A percentile compares a stretch with the other conserved stretches of the same genome.
Evolutionary conservation across 148 eudicot species (phyloP).

Genomic region (Silene uniflora): DNA sequence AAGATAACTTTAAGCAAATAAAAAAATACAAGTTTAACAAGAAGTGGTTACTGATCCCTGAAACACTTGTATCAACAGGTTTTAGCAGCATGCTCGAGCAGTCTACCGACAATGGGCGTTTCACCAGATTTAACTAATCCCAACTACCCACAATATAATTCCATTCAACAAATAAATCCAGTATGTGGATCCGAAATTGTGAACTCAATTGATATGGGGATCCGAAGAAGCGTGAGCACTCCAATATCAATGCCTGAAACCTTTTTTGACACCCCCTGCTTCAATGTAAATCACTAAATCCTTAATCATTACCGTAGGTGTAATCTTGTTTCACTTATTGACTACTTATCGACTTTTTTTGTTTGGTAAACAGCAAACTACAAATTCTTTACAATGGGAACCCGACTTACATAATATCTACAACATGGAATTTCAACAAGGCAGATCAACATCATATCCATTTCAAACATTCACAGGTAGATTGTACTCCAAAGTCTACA

Average conservation of each 20-base stretch:
- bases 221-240: slow-evolving; percentile 52
- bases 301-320: neutral
- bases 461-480: slow-evolving; percentile 70
- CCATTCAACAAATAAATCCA: slow-evolving; percentile 44
- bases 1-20: neutral
- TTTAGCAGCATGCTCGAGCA: slow-evolving; percentile 51
- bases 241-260: slow-evolving; percentile 59
- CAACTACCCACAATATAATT: slow-evolving; percentile 46
- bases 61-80: slow-evolving; percentile 36
- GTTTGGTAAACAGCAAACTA: slow-evolving; percentile 46
- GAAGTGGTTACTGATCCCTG: neutral
- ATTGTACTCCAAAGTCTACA: slow-evolving; percentile 8
- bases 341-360: slow-evolving; percentile 13
- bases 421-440: slow-evolving; percentile 64
- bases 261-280: slow-evolving; percentile 52
- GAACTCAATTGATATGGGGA: slow-evolving; percentile 38
- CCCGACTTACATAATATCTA: slow-evolving; percentile 56
- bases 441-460: slow-evolving; percentile 49
- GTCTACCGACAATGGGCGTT: slow-evolving; percentile 43
- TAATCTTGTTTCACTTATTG: neutral
- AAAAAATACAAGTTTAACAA: neutral
- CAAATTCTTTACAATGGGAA: slow-evolving; percentile 64
- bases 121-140: slow-evolving; percentile 46
- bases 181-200: slow-evolving; percentile 45
- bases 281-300: slow-evolving; percentile 46